These are phyloP conservation scores for Rhizophagus clarus DNA, from an alignment of 192 early-diverging fungal species.

Conservation along the genomic window DNA sequence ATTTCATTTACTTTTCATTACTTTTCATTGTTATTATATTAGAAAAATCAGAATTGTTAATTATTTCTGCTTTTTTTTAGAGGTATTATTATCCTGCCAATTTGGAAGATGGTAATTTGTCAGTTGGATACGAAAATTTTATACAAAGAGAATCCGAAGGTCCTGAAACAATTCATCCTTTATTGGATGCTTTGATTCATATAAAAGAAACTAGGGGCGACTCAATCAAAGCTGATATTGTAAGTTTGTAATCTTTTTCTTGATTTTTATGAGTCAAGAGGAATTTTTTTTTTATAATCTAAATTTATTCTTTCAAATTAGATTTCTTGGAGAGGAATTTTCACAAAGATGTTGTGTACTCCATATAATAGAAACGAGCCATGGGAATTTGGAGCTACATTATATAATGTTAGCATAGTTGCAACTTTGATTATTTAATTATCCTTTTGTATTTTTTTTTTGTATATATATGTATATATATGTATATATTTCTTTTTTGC, in stretches of 20 bases:
- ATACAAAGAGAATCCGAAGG: constrained; percentile 53
- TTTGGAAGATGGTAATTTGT: constrained; percentile 50
- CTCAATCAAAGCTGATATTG: constrained; percentile 36
- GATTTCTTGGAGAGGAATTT: constrained; percentile 85
- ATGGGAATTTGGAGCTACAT: constrained; percentile 82
- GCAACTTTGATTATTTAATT: not conserved
- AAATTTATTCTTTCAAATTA: constrained; percentile 21
- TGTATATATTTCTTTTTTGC: not conserved
- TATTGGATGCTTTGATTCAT: constrained; percentile 66
- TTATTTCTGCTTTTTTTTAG: constrained; percentile 32
- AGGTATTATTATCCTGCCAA: constrained; percentile 60
- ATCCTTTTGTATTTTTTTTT: constrained; percentile 4
- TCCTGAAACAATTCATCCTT: constrained; percentile 80
- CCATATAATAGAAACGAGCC: constrained; percentile 76
- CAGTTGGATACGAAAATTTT: constrained; percentile 69
- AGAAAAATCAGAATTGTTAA: constrained; percentile 26
- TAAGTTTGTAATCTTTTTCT: constrained; percentile 24
- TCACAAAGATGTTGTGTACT: constrained; percentile 83
- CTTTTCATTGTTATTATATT: constrained; percentile 45
- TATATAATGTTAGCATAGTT: constrained; percentile 53
- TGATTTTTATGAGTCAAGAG: no score
- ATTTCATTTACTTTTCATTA: no score
- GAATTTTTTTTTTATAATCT: not conserved
- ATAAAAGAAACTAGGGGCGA: not conserved
- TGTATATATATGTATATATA: not conserved